Conservation (phyloP, 2,329 filamentous ascomycete genomes). For the Phymatotrichopsis omnivora region DNA sequence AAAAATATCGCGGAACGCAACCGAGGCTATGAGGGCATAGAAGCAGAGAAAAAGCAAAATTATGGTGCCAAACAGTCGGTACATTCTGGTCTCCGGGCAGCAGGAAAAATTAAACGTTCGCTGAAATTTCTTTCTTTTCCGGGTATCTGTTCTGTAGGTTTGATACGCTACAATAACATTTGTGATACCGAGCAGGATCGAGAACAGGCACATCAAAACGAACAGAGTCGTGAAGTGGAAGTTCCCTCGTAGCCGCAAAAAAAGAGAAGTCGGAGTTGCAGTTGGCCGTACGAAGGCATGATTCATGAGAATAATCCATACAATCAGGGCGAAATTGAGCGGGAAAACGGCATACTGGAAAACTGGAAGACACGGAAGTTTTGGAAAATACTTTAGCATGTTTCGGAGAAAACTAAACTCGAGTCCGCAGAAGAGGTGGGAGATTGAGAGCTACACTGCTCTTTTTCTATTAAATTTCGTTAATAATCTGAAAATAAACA, state of each 20-base stretch:
- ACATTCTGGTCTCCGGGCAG: neutral
- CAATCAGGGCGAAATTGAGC: slow-evolving; percentile 13
- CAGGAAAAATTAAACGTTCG: slow-evolving; percentile 1
- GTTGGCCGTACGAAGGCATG: slow-evolving; percentile 21
- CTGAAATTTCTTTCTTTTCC: neutral
- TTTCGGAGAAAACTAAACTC: too few species aligned
- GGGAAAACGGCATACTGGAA: slow-evolving; percentile 13
- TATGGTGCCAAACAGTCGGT: neutral
- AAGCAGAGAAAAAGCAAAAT: slow-evolving; percentile 4
- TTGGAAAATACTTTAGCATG: too few species aligned
- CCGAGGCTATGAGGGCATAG: slow-evolving; percentile 10
- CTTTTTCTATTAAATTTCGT: too few species aligned
- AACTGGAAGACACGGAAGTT: too few species aligned
- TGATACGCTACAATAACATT: slow-evolving; percentile 14
- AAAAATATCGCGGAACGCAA: slow-evolving; percentile 15
- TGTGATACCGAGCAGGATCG: slow-evolving; percentile 5
- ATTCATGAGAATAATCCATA: slow-evolving; percentile 19
- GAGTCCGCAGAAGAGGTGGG: too few species aligned
- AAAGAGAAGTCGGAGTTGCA: slow-evolving; percentile 6
- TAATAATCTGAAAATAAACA: too few species aligned
- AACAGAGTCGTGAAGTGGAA: slow-evolving; percentile 7
- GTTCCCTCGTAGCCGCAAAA: slow-evolving; percentile 12
- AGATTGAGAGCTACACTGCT: too few species aligned
- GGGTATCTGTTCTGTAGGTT: neutral
- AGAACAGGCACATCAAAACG: slow-evolving; percentile 6